Percentiles rank a stretch among this genome's conserved stretches.
Evolutionary conservation across 768 basidiomycete genomes (phyloP).

Genomic region (Tylopilus felleus): DNA sequence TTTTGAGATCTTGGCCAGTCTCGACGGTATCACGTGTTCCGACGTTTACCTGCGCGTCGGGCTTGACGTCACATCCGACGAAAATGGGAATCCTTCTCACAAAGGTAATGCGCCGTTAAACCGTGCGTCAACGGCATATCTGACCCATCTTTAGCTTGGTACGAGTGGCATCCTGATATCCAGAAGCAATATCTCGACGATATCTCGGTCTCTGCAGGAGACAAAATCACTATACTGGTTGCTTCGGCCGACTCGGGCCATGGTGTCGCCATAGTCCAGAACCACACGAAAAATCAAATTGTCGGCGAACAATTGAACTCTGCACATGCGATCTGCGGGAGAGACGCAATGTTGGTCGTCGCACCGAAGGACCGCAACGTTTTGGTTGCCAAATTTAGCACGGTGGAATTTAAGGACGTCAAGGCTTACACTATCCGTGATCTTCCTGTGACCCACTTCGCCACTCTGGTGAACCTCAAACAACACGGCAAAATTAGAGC

Average conservation of each 20-base stretch:
- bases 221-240: not conserved
- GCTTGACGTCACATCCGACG: not conserved
- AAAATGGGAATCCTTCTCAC: not conserved
- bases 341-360: not conserved
- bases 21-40: conserved; percentile 4
- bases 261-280: not conserved
- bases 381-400: not conserved
- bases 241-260: not conserved
- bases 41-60: not conserved
- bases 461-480: not conserved
- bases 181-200: not conserved
- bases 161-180: conserved; percentile 3
- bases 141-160: conserved; percentile 8
- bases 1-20: conserved; percentile 2
- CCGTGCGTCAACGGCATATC: not conserved
- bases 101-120: not conserved
- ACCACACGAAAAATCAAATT: not conserved
- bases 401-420: not conserved
- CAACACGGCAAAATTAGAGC: no score
- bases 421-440: not conserved
- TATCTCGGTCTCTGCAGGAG: not conserved
- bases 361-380: not conserved
- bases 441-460: not conserved
- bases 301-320: not conserved
- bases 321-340: not conserved